Evolutionary conservation across 768 basidiomycete species (phyloP).

Genomic region (Cyclocybe cylindracea): DNA sequence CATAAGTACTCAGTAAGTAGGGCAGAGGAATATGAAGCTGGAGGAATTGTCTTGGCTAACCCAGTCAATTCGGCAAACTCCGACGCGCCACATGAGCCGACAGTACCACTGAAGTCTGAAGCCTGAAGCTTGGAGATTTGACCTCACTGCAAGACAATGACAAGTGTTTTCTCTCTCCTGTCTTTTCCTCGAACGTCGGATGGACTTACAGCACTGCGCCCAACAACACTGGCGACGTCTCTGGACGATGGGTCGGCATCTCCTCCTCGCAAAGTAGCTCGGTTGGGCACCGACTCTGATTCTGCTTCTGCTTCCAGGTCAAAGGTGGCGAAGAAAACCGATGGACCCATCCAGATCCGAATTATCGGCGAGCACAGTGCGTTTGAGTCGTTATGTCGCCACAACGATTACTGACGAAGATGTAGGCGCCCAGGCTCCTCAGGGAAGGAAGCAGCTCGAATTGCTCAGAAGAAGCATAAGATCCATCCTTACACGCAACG

Average conservation of each 20-base stretch:
- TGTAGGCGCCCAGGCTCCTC: slow-evolving; percentile 18
- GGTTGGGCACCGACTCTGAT: slow-evolving; percentile 67
- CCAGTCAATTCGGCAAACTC: too few relatives aligned
- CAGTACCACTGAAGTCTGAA: too few relatives aligned
- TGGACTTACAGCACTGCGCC: slow-evolving; percentile 44
- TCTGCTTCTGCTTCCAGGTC: slow-evolving; percentile 66
- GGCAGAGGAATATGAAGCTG: too few relatives aligned
- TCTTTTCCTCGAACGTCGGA: slow-evolving; percentile 52
- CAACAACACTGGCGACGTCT: slow-evolving; percentile 35
- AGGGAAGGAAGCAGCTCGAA: slow-evolving; percentile 29
- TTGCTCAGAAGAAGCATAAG: slow-evolving; percentile 39
- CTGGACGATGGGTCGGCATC: slow-evolving; percentile 49
- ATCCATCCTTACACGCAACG: slow-evolving; percentile 38
- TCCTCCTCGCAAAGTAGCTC: slow-evolving; percentile 68
- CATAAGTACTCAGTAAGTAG: too few relatives aligned
- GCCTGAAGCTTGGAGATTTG: too few relatives aligned
- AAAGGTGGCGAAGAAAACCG: slow-evolving; percentile 25
- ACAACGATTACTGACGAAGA: not conserved
- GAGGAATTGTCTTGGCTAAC: too few relatives aligned
- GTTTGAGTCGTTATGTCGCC: slow-evolving; percentile 5
- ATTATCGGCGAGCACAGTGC: slow-evolving; percentile 46
- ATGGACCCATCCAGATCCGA: slow-evolving; percentile 46
- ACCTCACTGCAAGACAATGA: slow-evolving; percentile 23
- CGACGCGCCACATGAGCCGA: too few relatives aligned
- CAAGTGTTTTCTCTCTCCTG: slow-evolving; percentile 41